A percentile compares a stretch with the other conserved stretches of the same genome.
phyloP scores from a whole-genome alignment of 257 asterid species.

The Vinca minor region DNA sequence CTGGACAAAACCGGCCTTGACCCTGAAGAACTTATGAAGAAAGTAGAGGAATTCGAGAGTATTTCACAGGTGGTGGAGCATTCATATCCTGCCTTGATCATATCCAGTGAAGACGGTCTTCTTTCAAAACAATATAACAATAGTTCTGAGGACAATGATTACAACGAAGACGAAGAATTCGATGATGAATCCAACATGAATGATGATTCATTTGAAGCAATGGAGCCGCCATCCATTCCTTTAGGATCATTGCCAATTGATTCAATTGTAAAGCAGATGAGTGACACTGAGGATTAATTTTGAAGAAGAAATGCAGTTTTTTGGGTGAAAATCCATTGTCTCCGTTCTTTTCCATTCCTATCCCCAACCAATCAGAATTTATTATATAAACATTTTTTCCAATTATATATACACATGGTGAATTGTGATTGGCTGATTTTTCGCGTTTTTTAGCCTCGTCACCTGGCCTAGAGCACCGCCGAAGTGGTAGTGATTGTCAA shows the following conservation, averaged over 20 bases:
- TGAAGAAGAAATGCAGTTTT: conserved; percentile 1
- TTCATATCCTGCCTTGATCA: conserved; percentile 60
- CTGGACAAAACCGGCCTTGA: conserved; percentile 43
- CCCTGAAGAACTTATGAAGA: conserved; percentile 66
- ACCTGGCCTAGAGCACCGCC: too few relatives aligned
- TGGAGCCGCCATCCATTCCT: conserved; percentile 40
- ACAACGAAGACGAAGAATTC: conserved; percentile 22
- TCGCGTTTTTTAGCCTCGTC: too few relatives aligned
- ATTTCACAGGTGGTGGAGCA: conserved; percentile 55
- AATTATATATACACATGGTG: too few relatives aligned
- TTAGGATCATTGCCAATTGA: conserved; percentile 76
- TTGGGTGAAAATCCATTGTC: too few relatives aligned
- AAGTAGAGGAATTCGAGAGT: conserved; percentile 70
- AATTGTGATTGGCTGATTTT: too few relatives aligned
- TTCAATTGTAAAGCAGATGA: conserved; percentile 34
- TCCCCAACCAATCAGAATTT: too few relatives aligned
- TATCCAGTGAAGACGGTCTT: conserved; percentile 20
- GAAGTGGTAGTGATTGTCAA: too few relatives aligned
- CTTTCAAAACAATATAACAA: conserved; percentile 11
- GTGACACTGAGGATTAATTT: conserved; percentile 26
- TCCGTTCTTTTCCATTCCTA: too few relatives aligned
- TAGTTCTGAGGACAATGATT: conserved; percentile 15
- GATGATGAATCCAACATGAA: conserved; percentile 24
- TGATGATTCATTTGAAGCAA: conserved; percentile 37
- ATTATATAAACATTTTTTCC: too few relatives aligned